Evolutionary conservation across 176 grass and related monocot species (phyloP).

Genomic region (Musa beccarii): DNA sequence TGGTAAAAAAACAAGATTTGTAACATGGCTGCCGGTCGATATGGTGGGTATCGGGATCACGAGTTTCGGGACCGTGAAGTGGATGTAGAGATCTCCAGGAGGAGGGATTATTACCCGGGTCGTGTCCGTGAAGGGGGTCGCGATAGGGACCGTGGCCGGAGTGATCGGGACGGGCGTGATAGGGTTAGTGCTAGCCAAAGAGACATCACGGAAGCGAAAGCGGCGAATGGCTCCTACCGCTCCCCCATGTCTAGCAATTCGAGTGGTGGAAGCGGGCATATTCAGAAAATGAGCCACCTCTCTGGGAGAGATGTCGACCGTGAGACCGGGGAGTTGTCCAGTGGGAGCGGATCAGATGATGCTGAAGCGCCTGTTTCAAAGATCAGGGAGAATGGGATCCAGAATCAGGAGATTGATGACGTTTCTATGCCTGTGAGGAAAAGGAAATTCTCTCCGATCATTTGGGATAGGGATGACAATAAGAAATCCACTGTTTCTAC

Average conservation of each 20-base stretch:
- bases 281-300: conserved; percentile 18
- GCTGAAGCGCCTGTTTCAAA: conserved; percentile 17
- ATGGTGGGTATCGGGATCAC: conserved; percentile 10
- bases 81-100: not conserved
- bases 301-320: conserved; percentile 34
- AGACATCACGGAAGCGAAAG: not conserved
- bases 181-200: not conserved
- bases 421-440: conserved; percentile 34
- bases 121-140: not conserved
- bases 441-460: conserved; percentile 56
- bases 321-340: conserved; percentile 56
- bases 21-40: conserved; percentile 10
- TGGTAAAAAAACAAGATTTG: not conserved
- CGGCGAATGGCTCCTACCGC: not conserved
- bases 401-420: not conserved
- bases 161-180: not conserved
- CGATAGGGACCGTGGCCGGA: not conserved
- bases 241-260: conserved; percentile 4
- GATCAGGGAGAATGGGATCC: conserved; percentile 10
- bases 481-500: conserved; percentile 18
- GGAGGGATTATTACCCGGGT: conserved; percentile 1
- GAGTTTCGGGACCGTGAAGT: conserved; percentile 3
- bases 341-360: conserved; percentile 43
- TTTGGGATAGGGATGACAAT: conserved; percentile 31
- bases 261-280: not conserved